Evolutionary conservation across 305 asterid genomes (phyloP).

Genomic region (Fraxinus angustifolia): DNA sequence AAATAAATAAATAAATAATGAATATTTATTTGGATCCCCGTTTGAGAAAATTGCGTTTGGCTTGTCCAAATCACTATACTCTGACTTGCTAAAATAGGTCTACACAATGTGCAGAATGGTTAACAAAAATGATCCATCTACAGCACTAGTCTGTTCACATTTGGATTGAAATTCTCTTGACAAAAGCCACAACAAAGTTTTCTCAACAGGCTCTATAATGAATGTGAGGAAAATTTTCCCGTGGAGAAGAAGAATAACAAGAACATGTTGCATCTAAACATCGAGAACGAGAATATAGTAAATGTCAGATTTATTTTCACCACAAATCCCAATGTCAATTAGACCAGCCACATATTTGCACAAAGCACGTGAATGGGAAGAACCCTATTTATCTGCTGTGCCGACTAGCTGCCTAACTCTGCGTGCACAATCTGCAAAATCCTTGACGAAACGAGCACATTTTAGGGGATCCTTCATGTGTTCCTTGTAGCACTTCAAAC

Average conservation of each 20-base stretch:
- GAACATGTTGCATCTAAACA: not conserved
- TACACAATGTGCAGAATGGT: not conserved
- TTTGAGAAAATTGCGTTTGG: not conserved
- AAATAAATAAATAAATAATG: too few species aligned
- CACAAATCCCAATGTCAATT: not conserved
- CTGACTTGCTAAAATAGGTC: not conserved
- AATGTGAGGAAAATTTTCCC: not conserved
- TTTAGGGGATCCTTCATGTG: slow-evolving; percentile 57
- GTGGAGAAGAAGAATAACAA: not conserved
- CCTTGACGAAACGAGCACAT: slow-evolving; percentile 59
- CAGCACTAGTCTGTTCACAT: not conserved
- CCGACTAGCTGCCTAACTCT: slow-evolving; percentile 52
- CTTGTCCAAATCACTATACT: too few species aligned
- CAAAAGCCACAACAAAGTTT: not conserved
- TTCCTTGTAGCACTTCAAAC: slow-evolving; percentile 78
- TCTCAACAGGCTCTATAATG: not conserved
- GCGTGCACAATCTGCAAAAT: slow-evolving; percentile 74
- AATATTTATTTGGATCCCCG: not conserved
- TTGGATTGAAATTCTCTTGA: not conserved
- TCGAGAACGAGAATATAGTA: not conserved
- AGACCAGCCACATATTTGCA: not conserved
- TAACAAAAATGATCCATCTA: not conserved
- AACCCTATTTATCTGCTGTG: slow-evolving; percentile 32
- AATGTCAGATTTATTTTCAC: not conserved
- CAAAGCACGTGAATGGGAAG: not conserved